phyloP scores from a whole-genome alignment of 805 yeast species.

The Pichia occidentalis region DNA sequence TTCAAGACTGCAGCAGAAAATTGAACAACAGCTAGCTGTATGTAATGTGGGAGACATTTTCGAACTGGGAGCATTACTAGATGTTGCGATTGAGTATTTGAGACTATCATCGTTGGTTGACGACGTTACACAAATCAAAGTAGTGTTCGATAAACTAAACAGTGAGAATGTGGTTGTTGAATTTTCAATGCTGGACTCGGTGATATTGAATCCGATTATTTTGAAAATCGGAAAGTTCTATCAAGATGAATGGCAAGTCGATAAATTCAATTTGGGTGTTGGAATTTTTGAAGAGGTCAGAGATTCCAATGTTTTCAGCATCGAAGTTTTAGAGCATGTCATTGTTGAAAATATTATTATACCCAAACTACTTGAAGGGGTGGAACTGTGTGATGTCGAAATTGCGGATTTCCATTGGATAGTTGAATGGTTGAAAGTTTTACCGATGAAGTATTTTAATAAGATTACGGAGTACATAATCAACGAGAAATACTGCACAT shows the following conservation, averaged over 20 bases:
- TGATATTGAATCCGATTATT: conserved; percentile 9
- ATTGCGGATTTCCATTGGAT: conserved; percentile 16
- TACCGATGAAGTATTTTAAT: background rate
- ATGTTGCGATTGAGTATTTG: background rate
- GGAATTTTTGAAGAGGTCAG: conserved; percentile 30
- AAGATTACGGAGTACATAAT: conserved; percentile 4
- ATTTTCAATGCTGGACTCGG: conserved; percentile 5
- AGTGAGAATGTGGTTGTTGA: background rate
- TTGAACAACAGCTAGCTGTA: conserved; percentile 16
- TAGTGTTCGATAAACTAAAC: background rate
- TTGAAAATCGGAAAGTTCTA: conserved; percentile 6
- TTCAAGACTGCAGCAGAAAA: conserved; percentile 20
- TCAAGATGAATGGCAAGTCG: conserved; percentile 4
- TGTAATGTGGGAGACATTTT: conserved; percentile 37
- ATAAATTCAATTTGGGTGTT: conserved; percentile 5
- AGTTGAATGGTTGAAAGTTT: background rate
- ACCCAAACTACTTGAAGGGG: conserved; percentile 32
- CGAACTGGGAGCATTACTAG: conserved; percentile 21
- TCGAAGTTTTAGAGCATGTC: background rate
- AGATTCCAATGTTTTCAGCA: conserved; percentile 3
- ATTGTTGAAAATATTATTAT: conserved; percentile 24
- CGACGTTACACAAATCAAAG: background rate
- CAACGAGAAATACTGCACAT: no score
- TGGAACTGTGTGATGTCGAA: conserved; percentile 16
- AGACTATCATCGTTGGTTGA: background rate